Evolutionary conservation across 352 stramenopile genomes (phyloP).

Genomic region (Globisporangium cylindrosporum): DNA sequence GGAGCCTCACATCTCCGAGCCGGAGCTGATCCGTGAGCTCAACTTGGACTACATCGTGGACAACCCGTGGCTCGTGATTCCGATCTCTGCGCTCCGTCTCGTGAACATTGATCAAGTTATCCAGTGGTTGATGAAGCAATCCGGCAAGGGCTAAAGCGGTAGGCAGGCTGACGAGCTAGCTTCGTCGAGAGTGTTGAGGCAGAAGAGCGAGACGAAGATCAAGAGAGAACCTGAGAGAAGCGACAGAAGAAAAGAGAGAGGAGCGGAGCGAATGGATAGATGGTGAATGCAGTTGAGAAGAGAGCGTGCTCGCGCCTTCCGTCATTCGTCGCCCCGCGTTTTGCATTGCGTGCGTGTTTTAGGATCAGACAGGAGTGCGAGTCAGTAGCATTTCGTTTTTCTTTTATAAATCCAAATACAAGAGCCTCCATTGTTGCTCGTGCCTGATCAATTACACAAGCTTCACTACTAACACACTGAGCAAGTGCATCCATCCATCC

Average conservation of each 20-base stretch:
- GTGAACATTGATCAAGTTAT: conserved; percentile 98
- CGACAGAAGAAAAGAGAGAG: conserved; percentile 11
- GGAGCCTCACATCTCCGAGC: conserved; percentile 90
- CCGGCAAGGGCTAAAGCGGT: conserved; percentile 68
- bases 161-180: neutral
- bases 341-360: conserved; percentile 13
- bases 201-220: conserved; percentile 6
- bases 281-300: neutral
- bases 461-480: neutral
- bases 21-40: conserved; percentile 91
- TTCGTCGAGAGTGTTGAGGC: neutral
- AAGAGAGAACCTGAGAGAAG: conserved; percentile 7
- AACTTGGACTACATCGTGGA: conserved; percentile 99
- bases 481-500: neutral
- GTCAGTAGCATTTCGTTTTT: conserved; percentile 10
- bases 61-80: conserved; percentile 98
- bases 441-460: neutral
- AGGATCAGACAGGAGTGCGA: neutral
- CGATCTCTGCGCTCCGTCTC: conserved; percentile 94
- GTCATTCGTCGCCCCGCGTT: neutral
- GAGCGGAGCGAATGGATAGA: neutral
- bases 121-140: conserved; percentile 96
- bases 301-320: neutral
- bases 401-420: conserved; percentile 14
- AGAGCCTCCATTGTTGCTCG: neutral